These are phyloP conservation scores for Hypocrella siamensis DNA, from an alignment of 2,329 filamentous ascomycete species.

Conservation along the genomic window DNA sequence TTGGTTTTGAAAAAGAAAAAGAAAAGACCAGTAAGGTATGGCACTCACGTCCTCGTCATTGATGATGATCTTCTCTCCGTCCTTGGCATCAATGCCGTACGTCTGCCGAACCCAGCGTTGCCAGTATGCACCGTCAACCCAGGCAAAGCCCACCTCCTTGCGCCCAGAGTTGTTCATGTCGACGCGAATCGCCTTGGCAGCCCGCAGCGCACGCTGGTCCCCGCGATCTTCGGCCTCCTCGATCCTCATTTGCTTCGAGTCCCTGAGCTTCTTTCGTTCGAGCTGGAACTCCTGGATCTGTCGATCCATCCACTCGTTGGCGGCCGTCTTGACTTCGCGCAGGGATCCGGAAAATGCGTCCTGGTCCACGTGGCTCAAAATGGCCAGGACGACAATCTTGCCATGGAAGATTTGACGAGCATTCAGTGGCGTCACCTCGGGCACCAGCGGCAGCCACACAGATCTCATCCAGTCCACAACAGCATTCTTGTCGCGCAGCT, in stretches of 20 bases:
- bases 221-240: conserved; percentile 91
- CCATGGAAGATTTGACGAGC: conserved; percentile 90
- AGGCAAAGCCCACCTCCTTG: conserved; percentile 87
- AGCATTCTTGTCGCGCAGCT: conserved; percentile 74
- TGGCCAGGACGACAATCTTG: conserved; percentile 84
- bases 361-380: conserved; percentile 64
- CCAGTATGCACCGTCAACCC: conserved; percentile 96
- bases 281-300: conserved; percentile 83
- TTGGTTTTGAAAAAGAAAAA: background rate
- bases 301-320: conserved; percentile 96
- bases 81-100: conserved; percentile 76
- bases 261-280: conserved; percentile 81
- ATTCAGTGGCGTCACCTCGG: conserved; percentile 81
- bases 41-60: conserved; percentile 86
- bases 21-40: background rate
- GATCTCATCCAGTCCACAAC: conserved; percentile 88
- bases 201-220: conserved; percentile 71
- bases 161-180: conserved; percentile 77
- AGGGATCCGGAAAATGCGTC: conserved; percentile 66
- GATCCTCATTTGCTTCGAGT: conserved; percentile 87
- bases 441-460: conserved; percentile 91
- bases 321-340: conserved; percentile 87
- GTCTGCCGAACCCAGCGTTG: conserved; percentile 93
- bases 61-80: conserved; percentile 86
- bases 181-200: conserved; percentile 82